phyloP scores from a whole-genome alignment of 768 basidiomycete genomes.

The Russula earlei region DNA sequence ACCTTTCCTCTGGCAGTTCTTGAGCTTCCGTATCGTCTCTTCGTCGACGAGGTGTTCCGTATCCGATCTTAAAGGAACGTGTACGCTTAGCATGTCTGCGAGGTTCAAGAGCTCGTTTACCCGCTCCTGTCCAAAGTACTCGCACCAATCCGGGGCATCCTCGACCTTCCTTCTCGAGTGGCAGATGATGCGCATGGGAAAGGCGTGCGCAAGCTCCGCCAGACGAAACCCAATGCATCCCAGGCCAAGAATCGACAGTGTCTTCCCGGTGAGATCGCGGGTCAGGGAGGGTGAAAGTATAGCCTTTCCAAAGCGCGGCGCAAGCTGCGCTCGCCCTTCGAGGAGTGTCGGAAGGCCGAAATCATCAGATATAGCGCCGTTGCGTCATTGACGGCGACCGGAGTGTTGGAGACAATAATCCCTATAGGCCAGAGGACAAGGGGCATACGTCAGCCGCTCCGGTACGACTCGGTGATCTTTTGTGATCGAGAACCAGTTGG shows the following conservation, averaged over 20 bases:
- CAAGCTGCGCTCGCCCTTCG: conserved; percentile 49
- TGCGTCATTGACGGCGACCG: conserved; percentile 82
- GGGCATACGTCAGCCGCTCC: neutral
- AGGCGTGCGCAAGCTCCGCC: conserved; percentile 62
- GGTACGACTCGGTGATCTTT: neutral
- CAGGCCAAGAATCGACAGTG: conserved; percentile 64
- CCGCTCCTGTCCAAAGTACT: conserved; percentile 58
- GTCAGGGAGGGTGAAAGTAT: conserved; percentile 37
- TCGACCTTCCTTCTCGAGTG: conserved; percentile 51
- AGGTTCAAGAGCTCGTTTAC: conserved; percentile 52
- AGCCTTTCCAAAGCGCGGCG: conserved; percentile 53
- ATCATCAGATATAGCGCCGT: conserved; percentile 80
- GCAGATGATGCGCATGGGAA: conserved; percentile 88
- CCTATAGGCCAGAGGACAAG: conserved; percentile 30
- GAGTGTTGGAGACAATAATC: conserved; percentile 80
- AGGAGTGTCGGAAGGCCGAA: conserved; percentile 66
- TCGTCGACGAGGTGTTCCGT: conserved; percentile 70
- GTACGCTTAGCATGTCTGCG: conserved; percentile 78
- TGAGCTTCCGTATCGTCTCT: conserved; percentile 66
- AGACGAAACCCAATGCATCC: conserved; percentile 70
- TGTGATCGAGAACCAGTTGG: neutral
- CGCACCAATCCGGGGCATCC: conserved; percentile 60
- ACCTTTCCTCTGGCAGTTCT: conserved; percentile 85
- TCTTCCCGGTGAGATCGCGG: conserved; percentile 59
- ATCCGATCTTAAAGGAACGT: conserved; percentile 68